Percentiles rank a stretch among this genome's conserved stretches.
Evolutionary conservation across 345 rosid species (phyloP).

Genomic region (Euclidium syriacum): DNA sequence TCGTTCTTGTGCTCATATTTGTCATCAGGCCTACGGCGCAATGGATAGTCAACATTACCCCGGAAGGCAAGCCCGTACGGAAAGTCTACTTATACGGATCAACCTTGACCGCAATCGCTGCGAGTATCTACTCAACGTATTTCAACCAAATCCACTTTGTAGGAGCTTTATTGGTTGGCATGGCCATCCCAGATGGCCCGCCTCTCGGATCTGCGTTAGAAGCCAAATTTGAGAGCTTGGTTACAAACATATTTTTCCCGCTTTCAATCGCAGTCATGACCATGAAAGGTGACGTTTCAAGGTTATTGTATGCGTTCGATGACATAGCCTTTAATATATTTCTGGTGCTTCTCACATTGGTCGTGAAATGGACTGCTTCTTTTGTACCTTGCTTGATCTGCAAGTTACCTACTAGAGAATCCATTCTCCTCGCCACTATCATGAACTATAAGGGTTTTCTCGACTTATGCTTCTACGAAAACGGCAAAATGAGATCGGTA

Average conservation of each 20-base stretch:
- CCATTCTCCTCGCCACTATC: slow-evolving; percentile 22
- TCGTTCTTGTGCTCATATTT: slow-evolving; percentile 12
- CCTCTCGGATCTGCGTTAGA: slow-evolving; percentile 33
- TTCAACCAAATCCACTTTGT: slow-evolving; percentile 19
- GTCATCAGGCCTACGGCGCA: slow-evolving; percentile 23
- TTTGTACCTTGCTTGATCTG: slow-evolving; percentile 28
- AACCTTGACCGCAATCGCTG: slow-evolving; percentile 15
- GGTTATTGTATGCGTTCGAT: slow-evolving; percentile 14
- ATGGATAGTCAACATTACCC: slow-evolving; percentile 4
- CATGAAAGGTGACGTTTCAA: slow-evolving; percentile 18
- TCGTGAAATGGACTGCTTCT: slow-evolving; percentile 17
- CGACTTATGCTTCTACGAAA: slow-evolving; percentile 14
- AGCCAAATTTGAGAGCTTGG: slow-evolving; percentile 22
- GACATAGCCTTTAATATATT: slow-evolving; percentile 23
- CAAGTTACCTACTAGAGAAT: slow-evolving; percentile 26
- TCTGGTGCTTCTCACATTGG: slow-evolving; percentile 5
- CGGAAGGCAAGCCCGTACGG: slow-evolving; percentile 21
- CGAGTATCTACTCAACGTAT: not conserved
- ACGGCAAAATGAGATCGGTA: slow-evolving; percentile 1
- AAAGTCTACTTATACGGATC: slow-evolving; percentile 4
- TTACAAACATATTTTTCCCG: slow-evolving; percentile 19
- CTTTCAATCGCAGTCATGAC: slow-evolving; percentile 20
- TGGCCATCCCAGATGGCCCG: slow-evolving; percentile 34
- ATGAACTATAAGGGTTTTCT: slow-evolving; percentile 29
- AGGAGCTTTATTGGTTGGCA: slow-evolving; percentile 28